Evolutionary conservation across 257 asterid genomes (phyloP).

Genomic region (Nicotiana otophora): DNA sequence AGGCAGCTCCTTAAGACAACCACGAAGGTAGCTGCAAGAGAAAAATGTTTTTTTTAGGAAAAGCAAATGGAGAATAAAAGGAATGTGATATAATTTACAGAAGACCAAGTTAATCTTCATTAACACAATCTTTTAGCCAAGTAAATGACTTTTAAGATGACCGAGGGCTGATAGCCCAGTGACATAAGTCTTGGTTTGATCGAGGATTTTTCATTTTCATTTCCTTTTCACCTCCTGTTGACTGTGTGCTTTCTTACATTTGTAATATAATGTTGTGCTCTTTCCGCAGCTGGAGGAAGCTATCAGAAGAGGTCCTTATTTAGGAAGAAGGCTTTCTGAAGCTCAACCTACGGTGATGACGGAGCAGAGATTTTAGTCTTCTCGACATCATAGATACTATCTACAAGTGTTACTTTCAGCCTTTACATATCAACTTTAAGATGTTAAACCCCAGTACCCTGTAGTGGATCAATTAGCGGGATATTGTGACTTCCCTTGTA

Average conservation of each 20-base stretch:
- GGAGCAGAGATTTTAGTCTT: slow-evolving; percentile 64
- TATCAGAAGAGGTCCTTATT: slow-evolving; percentile 77
- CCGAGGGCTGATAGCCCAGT: background rate
- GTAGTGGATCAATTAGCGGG: background rate
- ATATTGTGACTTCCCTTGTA: background rate
- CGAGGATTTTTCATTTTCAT: background rate
- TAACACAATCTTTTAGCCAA: background rate
- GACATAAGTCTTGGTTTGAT: background rate
- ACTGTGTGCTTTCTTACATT: background rate
- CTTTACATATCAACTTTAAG: background rate
- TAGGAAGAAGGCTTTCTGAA: slow-evolving; percentile 51
- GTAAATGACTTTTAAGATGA: background rate
- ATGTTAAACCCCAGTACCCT: background rate
- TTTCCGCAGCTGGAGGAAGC: slow-evolving; percentile 70
- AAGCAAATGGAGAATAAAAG: background rate
- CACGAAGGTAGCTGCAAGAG: background rate
- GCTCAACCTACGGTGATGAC: slow-evolving; percentile 79
- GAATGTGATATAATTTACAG: background rate
- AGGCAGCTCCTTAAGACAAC: background rate
- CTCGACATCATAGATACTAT: background rate
- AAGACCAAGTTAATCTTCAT: background rate
- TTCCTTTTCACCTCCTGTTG: background rate
- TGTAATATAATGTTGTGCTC: background rate
- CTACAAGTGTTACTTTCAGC: background rate
- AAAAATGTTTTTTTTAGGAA: background rate